A percentile compares a stretch with the other conserved stretches of the same genome.
Conservation (phyloP, 2,329 filamentous ascomycete genomes). For the Aspergillus costaricaensis region DNA sequence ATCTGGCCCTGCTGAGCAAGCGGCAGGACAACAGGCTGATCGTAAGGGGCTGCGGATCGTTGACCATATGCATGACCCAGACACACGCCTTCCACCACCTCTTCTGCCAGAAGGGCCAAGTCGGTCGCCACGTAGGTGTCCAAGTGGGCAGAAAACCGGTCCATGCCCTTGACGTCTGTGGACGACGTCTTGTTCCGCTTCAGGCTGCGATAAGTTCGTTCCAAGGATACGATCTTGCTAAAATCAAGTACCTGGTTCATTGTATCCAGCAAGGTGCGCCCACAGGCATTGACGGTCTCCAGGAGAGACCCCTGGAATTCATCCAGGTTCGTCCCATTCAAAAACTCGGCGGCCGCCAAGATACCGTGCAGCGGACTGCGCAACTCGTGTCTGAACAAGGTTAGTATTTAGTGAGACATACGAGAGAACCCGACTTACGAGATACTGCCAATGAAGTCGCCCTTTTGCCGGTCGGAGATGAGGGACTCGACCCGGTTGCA, state of each 20-base stretch:
- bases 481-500: conserved; percentile 46
- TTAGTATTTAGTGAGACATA: not conserved
- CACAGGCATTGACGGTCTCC: conserved; percentile 45
- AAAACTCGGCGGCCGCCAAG: conserved; percentile 44
- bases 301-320: conserved; percentile 45
- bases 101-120: conserved; percentile 52
- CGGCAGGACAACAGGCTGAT: conserved; percentile 27
- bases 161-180: conserved; percentile 31
- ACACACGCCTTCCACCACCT: conserved; percentile 58
- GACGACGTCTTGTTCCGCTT: conserved; percentile 30
- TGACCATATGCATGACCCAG: conserved; percentile 50
- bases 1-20: conserved; percentile 7
- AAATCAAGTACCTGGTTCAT: conserved; percentile 52
- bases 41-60: conserved; percentile 27
- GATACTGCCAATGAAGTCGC: conserved; percentile 48
- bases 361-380: conserved; percentile 48
- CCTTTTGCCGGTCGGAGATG: conserved; percentile 46
- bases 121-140: conserved; percentile 43
- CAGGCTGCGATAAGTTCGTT: conserved; percentile 39
- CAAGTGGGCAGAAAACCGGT: conserved; percentile 36
- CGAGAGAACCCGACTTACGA: conserved; percentile 25
- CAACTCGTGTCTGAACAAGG: conserved; percentile 38
- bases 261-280: conserved; percentile 45
- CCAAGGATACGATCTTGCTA: conserved; percentile 53
- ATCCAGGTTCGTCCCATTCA: conserved; percentile 41